Percentiles rank a stretch among this genome's conserved stretches.
phyloP scores from a whole-genome alignment of 441 rosid species.

The Hura crepitans region DNA sequence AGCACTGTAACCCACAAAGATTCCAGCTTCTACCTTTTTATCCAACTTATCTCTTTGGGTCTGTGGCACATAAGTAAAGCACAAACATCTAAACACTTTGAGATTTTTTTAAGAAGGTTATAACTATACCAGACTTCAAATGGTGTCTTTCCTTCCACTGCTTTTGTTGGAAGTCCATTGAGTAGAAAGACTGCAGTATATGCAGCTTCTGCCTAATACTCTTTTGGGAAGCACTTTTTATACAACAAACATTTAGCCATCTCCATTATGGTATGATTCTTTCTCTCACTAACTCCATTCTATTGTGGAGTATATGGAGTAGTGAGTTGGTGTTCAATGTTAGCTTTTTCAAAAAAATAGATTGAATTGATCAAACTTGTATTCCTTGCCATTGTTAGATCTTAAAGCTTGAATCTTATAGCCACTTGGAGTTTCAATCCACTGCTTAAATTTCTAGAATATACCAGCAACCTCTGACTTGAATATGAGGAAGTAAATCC shows the following conservation, averaged over 20 bases:
- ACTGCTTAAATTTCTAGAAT: too few species aligned
- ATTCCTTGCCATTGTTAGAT: not conserved
- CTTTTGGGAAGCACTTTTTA: not conserved
- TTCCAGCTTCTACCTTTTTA: not conserved
- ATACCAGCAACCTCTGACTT: too few species aligned
- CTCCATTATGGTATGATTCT: too few species aligned
- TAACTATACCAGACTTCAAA: too few species aligned
- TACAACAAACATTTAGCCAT: too few species aligned
- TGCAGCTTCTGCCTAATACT: not conserved
- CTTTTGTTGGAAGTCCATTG: constrained; percentile 1
- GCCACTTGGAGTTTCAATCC: not conserved
- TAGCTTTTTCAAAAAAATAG: not conserved
- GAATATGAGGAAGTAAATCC: too few species aligned
- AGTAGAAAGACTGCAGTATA: not conserved
- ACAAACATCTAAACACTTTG: not conserved
- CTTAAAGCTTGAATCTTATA: not conserved
- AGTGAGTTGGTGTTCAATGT: too few species aligned
- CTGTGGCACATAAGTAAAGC: not conserved
- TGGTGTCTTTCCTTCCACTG: not conserved
- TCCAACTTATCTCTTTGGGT: too few species aligned
- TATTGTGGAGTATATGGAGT: too few species aligned
- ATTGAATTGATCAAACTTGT: not conserved
- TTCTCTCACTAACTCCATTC: too few species aligned
- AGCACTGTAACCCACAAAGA: not conserved
- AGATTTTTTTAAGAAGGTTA: not conserved